These are phyloP conservation scores for Zygoascus ofunaensis DNA, from an alignment of 805 yeast genomes.

Conservation along the genomic window DNA sequence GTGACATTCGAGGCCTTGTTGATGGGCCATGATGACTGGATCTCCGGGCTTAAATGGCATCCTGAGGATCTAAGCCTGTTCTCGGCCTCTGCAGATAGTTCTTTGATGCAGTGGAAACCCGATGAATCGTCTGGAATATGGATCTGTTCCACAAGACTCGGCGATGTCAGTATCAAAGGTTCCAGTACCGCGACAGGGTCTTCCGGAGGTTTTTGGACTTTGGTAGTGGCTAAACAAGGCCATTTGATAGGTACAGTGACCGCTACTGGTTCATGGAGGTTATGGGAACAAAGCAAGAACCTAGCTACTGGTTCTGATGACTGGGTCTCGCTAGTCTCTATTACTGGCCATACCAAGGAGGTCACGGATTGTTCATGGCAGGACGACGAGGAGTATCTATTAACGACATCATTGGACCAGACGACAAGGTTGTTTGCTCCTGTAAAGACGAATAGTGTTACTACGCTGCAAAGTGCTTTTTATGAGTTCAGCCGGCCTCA, in stretches of 20 bases:
- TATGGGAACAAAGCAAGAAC: slow-evolving; percentile 43
- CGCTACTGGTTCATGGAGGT: slow-evolving; percentile 86
- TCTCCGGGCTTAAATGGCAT: slow-evolving; percentile 77
- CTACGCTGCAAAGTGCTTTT: slow-evolving; percentile 40
- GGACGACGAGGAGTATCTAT: slow-evolving; percentile 50
- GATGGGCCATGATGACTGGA: slow-evolving; percentile 99
- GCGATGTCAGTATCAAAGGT: slow-evolving; percentile 91
- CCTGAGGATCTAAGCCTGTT: slow-evolving; percentile 51
- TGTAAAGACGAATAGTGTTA: slow-evolving; percentile 36
- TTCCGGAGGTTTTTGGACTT: slow-evolving; percentile 73
- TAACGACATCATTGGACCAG: slow-evolving; percentile 83
- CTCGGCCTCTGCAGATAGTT: slow-evolving; percentile 88
- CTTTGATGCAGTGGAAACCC: slow-evolving; percentile 89
- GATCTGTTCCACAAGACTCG: slow-evolving; percentile 72
- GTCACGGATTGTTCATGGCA: slow-evolving; percentile 74
- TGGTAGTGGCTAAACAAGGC: slow-evolving; percentile 22
- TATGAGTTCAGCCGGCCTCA: slow-evolving; percentile 95
- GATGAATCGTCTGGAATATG: slow-evolving; percentile 82
- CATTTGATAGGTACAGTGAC: slow-evolving; percentile 63
- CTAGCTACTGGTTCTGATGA: slow-evolving; percentile 8
- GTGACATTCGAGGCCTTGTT: slow-evolving; percentile 84
- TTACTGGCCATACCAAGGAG: slow-evolving; percentile 67
- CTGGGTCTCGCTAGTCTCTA: slow-evolving; percentile 37
- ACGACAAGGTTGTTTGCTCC: slow-evolving; percentile 78
- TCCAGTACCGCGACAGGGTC: slow-evolving; percentile 98